Percentiles rank a stretch among this genome's conserved stretches.
Evolutionary conservation across 1,284 basidiomycete genomes (phyloP).

Genomic region (Ceratobasidium sp.): DNA sequence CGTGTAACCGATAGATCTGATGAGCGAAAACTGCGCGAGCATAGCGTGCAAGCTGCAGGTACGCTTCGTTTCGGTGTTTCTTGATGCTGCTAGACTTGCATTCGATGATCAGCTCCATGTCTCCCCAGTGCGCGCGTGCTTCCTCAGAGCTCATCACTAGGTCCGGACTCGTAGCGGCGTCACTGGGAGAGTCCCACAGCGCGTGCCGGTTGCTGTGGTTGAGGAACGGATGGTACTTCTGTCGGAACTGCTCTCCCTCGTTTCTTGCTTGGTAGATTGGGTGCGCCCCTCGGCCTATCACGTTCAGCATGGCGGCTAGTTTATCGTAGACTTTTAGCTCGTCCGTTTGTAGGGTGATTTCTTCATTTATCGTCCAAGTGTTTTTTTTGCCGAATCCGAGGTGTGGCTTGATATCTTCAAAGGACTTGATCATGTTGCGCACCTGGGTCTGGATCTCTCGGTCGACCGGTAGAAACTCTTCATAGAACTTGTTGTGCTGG

Average conservation of each 20-base stretch:
- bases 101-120: conserved; percentile 27
- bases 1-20: conserved; percentile 4
- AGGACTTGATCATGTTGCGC: background rate
- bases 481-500: background rate
- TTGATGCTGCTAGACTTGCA: background rate
- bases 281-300: background rate
- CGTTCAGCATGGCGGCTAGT: background rate
- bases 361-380: background rate
- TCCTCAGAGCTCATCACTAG: conserved; percentile 3
- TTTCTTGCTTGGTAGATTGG: background rate
- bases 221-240: background rate
- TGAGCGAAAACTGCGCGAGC: conserved; percentile 23
- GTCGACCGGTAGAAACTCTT: conserved; percentile 9
- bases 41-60: conserved; percentile 33
- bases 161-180: background rate
- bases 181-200: conserved; percentile 3
- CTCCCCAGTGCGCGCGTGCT: conserved; percentile 41
- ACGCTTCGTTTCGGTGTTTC: conserved; percentile 1
- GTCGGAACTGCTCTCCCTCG: background rate
- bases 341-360: background rate
- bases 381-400: background rate
- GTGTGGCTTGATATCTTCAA: background rate
- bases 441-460: background rate
- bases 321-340: background rate
- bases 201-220: background rate